Conservation (phyloP, 176 grass and related monocot species). For the Aegilops umbellulata region DNA sequence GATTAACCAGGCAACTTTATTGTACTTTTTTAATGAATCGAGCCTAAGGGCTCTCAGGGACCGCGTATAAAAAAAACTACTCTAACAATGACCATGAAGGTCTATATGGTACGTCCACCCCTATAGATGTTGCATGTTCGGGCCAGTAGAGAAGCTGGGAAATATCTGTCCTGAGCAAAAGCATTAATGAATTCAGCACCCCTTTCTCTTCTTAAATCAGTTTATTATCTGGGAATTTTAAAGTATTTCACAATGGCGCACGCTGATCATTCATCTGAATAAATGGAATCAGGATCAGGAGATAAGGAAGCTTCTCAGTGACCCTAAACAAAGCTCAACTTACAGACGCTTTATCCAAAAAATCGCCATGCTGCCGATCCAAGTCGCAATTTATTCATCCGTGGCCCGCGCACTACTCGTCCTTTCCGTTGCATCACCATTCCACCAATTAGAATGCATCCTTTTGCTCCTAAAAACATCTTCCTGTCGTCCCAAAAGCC, state of each 20-base stretch:
- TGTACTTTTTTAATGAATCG: too few species aligned
- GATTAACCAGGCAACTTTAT: too few species aligned
- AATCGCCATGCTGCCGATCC: slow-evolving; percentile 6
- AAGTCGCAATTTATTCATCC: slow-evolving; percentile 17
- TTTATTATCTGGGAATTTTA: neutral
- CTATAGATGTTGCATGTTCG: neutral
- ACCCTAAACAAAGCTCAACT: slow-evolving; percentile 21
- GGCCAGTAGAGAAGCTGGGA: neutral
- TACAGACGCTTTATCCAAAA: slow-evolving; percentile 23
- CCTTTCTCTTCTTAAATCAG: neutral
- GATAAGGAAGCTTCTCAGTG: slow-evolving; percentile 36
- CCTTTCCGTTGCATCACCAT: neutral
- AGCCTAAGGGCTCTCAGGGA: too few species aligned
- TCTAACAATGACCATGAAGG: too few species aligned
- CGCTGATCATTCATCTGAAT: slow-evolving; percentile 10
- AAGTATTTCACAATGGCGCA: neutral
- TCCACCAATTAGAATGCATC: slow-evolving; percentile 19
- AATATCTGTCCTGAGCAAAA: neutral
- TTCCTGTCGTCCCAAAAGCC: slow-evolving; percentile 20
- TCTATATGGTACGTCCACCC: too few species aligned
- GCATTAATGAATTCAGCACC: neutral
- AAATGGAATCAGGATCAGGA: slow-evolving; percentile 5
- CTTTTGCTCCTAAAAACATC: slow-evolving; percentile 17
- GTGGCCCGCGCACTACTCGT: slow-evolving; percentile 38
- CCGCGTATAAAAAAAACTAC: too few species aligned